A percentile compares a stretch with the other conserved stretches of the same genome.
phyloP scores from a whole-genome alignment of 2,329 filamentous ascomycete species.

The Hymenoscyphus infarciens region DNA sequence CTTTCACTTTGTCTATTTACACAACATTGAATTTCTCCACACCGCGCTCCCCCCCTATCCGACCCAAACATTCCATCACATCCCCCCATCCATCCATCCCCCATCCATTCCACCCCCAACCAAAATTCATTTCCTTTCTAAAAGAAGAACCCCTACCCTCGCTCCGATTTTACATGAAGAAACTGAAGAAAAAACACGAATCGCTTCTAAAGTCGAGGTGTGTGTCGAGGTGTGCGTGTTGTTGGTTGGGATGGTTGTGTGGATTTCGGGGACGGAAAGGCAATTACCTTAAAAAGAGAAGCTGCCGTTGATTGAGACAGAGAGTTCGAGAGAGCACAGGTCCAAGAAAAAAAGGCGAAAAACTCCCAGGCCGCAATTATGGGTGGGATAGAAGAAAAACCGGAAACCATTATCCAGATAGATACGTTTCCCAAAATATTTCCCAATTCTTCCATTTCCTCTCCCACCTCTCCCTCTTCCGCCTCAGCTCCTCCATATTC shows the following conservation, averaged over 20 bases:
- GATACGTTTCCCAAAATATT: not conserved
- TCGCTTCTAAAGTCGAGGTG: slow-evolving; percentile 1
- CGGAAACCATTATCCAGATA: not conserved
- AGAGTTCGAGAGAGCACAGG: not conserved
- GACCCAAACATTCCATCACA: too few species aligned
- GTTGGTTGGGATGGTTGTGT: not conserved
- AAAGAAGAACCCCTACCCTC: not conserved
- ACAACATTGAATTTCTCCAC: too few species aligned
- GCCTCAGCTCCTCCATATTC: not conserved
- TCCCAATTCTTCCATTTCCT: not conserved
- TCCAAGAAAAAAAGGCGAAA: not conserved
- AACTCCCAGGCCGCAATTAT: not conserved
- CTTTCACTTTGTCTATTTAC: too few species aligned
- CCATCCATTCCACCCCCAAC: too few species aligned
- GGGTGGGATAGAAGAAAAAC: not conserved
- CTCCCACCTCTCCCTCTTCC: not conserved
- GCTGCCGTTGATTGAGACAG: not conserved
- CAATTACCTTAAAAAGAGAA: not conserved
- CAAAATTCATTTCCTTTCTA: too few species aligned
- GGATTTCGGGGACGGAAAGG: not conserved
- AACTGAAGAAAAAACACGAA: not conserved
- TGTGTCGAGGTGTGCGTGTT: not conserved
- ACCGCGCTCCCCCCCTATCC: too few species aligned
- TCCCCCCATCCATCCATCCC: too few species aligned
- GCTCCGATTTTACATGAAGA: not conserved